Conservation (phyloP, 1,284 basidiomycete species). For the Cutaneotrichosporon daszewskae region DNA sequence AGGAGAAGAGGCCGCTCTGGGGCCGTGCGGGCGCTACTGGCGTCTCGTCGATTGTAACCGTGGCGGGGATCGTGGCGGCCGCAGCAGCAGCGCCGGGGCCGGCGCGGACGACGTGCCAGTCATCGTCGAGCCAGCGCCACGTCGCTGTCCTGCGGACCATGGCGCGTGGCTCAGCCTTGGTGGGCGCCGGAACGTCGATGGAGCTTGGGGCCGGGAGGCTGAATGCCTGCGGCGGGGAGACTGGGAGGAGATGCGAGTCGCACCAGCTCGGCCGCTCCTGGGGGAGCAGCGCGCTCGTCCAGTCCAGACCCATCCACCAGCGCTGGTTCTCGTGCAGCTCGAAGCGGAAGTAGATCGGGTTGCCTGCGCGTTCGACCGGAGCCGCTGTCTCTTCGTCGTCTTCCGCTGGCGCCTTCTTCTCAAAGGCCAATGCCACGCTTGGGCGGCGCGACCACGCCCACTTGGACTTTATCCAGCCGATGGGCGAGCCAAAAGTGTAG, state of each 20-base stretch:
- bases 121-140: constrained; percentile 81
- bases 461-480: constrained; percentile 41
- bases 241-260: constrained; percentile 51
- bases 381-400: constrained; percentile 21
- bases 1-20: constrained; percentile 16
- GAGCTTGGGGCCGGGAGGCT: constrained; percentile 47
- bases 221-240: constrained; percentile 51
- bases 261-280: constrained; percentile 84
- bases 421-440: constrained; percentile 29
- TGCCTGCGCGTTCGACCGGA: constrained; percentile 19
- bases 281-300: constrained; percentile 86
- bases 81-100: not conserved
- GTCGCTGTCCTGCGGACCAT: constrained; percentile 62
- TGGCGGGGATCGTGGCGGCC: not conserved
- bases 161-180: constrained; percentile 31
- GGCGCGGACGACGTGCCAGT: constrained; percentile 61
- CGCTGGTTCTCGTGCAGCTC: constrained; percentile 90
- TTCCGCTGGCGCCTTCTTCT: constrained; percentile 21
- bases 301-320: constrained; percentile 70
- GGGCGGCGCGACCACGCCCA: constrained; percentile 41
- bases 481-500: constrained; percentile 28
- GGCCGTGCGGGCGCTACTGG: not conserved
- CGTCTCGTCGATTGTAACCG: constrained; percentile 1
- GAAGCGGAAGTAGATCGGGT: constrained; percentile 67
- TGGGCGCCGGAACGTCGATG: constrained; percentile 47